A percentile compares a stretch with the other conserved stretches of the same genome.
phyloP scores from a whole-genome alignment of 495 filamentous ascomycete genomes.

The Xylaria curta region DNA sequence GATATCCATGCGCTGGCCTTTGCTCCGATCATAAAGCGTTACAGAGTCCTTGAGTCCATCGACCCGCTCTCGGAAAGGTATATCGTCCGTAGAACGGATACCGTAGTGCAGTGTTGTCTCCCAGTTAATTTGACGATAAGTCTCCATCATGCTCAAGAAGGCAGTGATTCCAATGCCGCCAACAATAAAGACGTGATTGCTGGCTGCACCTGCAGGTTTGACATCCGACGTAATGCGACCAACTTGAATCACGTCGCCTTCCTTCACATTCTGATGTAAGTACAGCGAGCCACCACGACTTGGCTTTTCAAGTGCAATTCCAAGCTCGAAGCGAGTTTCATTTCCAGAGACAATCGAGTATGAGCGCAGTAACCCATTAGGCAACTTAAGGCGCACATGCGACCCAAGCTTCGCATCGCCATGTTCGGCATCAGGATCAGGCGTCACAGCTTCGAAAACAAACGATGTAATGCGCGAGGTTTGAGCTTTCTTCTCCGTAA shows the following conservation, averaged over 20 bases:
- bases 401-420: constrained; percentile 39
- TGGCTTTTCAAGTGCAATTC: constrained; percentile 50
- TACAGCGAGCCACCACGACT: constrained; percentile 57
- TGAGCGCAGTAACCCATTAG: constrained; percentile 50
- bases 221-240: constrained; percentile 51
- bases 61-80: constrained; percentile 53
- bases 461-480: constrained; percentile 51
- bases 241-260: constrained; percentile 56
- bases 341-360: constrained; percentile 57
- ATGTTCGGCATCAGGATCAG: constrained; percentile 30
- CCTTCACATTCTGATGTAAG: constrained; percentile 44
- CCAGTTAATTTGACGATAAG: constrained; percentile 49
- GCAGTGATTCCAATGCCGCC: constrained; percentile 62
- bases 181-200: constrained; percentile 58
- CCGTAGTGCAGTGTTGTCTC: constrained; percentile 56
- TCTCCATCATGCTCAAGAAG: constrained; percentile 48
- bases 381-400: constrained; percentile 54
- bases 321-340: constrained; percentile 50
- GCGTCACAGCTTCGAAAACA: constrained; percentile 45
- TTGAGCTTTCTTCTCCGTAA: constrained; percentile 51
- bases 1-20: constrained; percentile 57
- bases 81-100: constrained; percentile 49
- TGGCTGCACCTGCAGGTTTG: constrained; percentile 40
- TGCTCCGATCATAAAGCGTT: constrained; percentile 53
- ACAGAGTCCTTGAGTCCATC: constrained; percentile 43